Evolutionary conservation across 106 monocot genomes (phyloP).

Genomic region (Triglochin maritima): DNA sequence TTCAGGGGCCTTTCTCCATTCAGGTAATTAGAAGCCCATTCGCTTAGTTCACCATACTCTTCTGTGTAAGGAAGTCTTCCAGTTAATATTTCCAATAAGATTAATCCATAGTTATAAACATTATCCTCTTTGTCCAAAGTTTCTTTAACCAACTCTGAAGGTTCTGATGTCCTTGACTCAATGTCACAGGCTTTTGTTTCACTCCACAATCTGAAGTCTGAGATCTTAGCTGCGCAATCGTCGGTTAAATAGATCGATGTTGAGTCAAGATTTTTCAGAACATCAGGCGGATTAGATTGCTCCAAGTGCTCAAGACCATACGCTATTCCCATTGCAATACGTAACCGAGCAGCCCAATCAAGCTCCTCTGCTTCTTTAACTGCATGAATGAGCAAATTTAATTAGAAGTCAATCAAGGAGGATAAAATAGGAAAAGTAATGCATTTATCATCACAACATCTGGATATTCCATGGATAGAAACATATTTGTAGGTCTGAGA

Average conservation of each 20-base stretch:
- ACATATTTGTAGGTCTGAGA: too few species aligned
- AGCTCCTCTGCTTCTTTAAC: constrained; percentile 17
- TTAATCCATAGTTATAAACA: constrained; percentile 62
- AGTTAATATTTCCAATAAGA: constrained; percentile 69
- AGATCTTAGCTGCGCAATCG: constrained; percentile 58
- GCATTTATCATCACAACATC: too few species aligned
- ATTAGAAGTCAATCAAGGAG: neutral
- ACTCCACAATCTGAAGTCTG: constrained; percentile 43
- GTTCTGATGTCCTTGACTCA: neutral
- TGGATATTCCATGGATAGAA: too few species aligned
- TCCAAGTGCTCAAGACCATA: constrained; percentile 23
- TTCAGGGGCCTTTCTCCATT: constrained; percentile 35
- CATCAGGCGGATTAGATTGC: constrained; percentile 11
- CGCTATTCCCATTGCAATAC: constrained; percentile 22
- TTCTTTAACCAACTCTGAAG: constrained; percentile 1
- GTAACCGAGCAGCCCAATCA: constrained; percentile 14
- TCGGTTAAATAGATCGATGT: constrained; percentile 14
- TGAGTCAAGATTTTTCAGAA: constrained; percentile 14
- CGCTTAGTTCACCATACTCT: constrained; percentile 49
- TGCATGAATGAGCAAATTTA: neutral
- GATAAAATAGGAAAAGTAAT: too few species aligned
- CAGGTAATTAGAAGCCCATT: constrained; percentile 66
- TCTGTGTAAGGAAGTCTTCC: constrained; percentile 58
- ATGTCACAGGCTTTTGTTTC: constrained; percentile 15
- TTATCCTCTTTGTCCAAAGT: constrained; percentile 15